Evolutionary conservation across 306 rosid species (phyloP).

Genomic region (Citrullus mucosospermus): DNA sequence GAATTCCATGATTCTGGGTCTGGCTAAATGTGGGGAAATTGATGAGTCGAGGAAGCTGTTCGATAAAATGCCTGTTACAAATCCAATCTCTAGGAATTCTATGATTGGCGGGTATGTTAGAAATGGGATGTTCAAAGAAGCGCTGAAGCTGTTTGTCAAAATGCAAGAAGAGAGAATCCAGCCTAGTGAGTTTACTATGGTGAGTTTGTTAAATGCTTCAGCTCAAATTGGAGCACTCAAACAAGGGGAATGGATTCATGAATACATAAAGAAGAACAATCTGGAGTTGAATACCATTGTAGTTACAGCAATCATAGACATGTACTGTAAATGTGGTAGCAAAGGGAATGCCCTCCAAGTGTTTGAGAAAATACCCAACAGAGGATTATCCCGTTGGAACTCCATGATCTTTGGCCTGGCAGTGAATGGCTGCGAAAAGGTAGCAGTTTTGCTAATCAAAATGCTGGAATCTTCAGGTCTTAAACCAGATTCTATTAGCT

Average conservation of each 20-base stretch:
- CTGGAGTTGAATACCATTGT: constrained; percentile 53
- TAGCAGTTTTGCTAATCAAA: constrained; percentile 47
- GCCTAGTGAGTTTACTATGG: constrained; percentile 77
- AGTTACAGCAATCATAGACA: constrained; percentile 59
- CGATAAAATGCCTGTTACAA: constrained; percentile 45
- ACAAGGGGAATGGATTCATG: constrained; percentile 76
- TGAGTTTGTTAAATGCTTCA: constrained; percentile 73
- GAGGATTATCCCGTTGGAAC: constrained; percentile 68
- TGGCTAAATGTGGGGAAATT: constrained; percentile 62
- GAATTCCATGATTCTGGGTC: constrained; percentile 70
- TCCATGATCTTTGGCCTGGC: constrained; percentile 68
- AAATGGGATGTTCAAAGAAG: constrained; percentile 47
- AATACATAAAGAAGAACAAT: constrained; percentile 37
- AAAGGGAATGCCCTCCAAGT: constrained; percentile 38
- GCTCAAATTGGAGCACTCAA: constrained; percentile 71
- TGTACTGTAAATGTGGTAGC: constrained; percentile 78
- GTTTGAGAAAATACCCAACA: constrained; percentile 36
- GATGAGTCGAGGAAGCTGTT: constrained; percentile 53
- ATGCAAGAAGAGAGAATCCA: constrained; percentile 44
- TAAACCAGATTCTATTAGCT: constrained; percentile 52
- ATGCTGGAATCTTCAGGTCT: constrained; percentile 37
- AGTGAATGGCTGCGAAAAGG: constrained; percentile 50
- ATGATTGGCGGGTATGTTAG: constrained; percentile 84
- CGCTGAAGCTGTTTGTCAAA: constrained; percentile 40
- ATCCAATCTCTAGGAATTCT: constrained; percentile 56